These are phyloP conservation scores for Colletotrichum chrysophilum DNA, from an alignment of 2,329 filamentous ascomycete genomes.

Conservation along the genomic window DNA sequence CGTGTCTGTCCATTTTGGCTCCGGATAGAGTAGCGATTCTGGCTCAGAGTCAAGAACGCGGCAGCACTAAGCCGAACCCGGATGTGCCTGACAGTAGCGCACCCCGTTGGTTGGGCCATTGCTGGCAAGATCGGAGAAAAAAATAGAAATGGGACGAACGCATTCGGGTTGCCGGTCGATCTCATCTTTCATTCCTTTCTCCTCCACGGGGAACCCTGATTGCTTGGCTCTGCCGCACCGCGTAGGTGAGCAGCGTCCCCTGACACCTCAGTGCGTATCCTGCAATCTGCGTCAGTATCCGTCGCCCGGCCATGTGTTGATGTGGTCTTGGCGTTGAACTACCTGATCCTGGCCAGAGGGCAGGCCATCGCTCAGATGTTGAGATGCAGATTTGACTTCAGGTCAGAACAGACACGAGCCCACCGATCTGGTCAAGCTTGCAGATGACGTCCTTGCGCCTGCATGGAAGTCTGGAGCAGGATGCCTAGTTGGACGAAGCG, in stretches of 20 bases:
- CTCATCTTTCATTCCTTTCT: not conserved
- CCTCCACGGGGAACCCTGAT: not conserved
- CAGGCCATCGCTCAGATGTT: not conserved
- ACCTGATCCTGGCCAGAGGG: not conserved
- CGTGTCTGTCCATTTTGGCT: not conserved
- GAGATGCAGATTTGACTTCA: not conserved
- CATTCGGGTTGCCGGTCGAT: not conserved
- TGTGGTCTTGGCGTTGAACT: not conserved
- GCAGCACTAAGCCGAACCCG: not conserved
- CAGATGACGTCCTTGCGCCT: not conserved
- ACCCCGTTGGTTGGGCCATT: not conserved
- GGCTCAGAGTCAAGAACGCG: not conserved
- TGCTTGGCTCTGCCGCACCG: conserved; percentile 12
- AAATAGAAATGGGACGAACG: conserved; percentile 11
- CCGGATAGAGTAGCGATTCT: not conserved
- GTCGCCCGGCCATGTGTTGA: not conserved
- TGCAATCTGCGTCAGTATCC: not conserved
- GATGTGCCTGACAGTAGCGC: conserved; percentile 11
- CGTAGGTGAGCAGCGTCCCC: conserved; percentile 3
- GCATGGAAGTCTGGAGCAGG: not conserved
- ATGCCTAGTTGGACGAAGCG: not conserved
- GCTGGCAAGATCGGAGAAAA: not conserved
- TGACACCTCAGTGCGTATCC: conserved; percentile 6
- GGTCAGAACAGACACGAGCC: conserved; percentile 1
- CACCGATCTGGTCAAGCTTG: not conserved